These are phyloP conservation scores for Nepenthes alata DNA, from an alignment of 179 eudicot genomes.

Conservation along the genomic window DNA sequence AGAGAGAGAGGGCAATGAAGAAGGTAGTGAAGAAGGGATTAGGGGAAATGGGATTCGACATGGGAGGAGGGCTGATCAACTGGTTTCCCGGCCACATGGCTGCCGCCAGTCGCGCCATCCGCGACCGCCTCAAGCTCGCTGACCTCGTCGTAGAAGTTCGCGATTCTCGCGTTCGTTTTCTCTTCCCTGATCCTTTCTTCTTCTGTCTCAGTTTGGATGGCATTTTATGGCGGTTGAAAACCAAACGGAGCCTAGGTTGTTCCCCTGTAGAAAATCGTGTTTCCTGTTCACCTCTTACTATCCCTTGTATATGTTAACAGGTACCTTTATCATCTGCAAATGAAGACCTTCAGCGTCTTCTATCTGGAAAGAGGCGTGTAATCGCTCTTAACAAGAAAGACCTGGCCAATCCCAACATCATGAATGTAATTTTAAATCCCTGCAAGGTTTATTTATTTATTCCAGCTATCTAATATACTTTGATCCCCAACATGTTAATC, in stretches of 20 bases:
- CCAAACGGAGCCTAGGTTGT: background rate
- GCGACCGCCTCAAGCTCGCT: slow-evolving; percentile 78
- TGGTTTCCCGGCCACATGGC: slow-evolving; percentile 99
- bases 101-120: slow-evolving; percentile 88
- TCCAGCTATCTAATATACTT: too few species aligned
- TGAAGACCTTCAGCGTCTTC: slow-evolving; percentile 62
- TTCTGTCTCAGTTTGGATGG: too few species aligned
- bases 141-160: slow-evolving; percentile 94
- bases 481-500: background rate
- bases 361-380: slow-evolving; percentile 59
- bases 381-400: slow-evolving; percentile 94
- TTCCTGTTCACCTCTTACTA: background rate
- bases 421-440: slow-evolving; percentile 38
- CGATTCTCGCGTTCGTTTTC: slow-evolving; percentile 56
- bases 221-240: background rate
- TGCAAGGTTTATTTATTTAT: background rate
- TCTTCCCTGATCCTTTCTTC: background rate
- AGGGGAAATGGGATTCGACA: slow-evolving; percentile 62
- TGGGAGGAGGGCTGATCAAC: slow-evolving; percentile 68
- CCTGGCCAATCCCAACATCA: slow-evolving; percentile 85
- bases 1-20: slow-evolving; percentile 15
- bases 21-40: slow-evolving; percentile 30
- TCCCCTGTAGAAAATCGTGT: background rate
- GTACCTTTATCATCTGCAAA: slow-evolving; percentile 86
- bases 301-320: slow-evolving; percentile 16